Percentiles rank a stretch among this genome's conserved stretches.
Evolutionary conservation across 1,284 basidiomycete species (phyloP).

Genomic region (Leucoagaricus sp.): DNA sequence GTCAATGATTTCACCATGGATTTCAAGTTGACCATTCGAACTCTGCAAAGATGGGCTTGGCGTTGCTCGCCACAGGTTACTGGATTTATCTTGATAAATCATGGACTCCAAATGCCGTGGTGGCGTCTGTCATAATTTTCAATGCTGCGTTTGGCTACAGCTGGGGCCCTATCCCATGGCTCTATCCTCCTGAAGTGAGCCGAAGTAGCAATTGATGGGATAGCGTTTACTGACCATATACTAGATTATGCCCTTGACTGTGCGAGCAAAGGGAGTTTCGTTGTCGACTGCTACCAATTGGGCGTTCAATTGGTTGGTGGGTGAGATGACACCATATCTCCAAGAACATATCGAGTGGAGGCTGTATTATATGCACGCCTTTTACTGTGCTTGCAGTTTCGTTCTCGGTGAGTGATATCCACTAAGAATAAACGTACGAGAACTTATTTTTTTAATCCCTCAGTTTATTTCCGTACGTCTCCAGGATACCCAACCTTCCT

Average conservation of each 20-base stretch:
- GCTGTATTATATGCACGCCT: constrained; percentile 92
- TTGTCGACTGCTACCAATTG: constrained; percentile 77
- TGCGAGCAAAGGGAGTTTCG: constrained; percentile 91
- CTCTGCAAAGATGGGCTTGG: constrained; percentile 64
- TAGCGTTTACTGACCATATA: neutral
- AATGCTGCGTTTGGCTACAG: constrained; percentile 92
- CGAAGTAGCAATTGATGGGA: neutral
- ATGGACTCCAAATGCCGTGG: constrained; percentile 83
- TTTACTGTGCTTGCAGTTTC: constrained; percentile 87
- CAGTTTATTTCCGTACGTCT: constrained; percentile 68
- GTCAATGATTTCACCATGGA: neutral
- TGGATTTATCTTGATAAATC: constrained; percentile 90
- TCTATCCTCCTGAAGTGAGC: constrained; percentile 81
- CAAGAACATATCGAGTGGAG: constrained; percentile 90
- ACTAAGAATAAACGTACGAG: no score
- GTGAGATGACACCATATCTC: constrained; percentile 83
- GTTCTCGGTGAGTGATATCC: constrained; percentile 57
- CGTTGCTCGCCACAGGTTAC: constrained; percentile 76
- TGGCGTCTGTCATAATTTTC: constrained; percentile 88
- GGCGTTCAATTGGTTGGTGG: constrained; percentile 88
- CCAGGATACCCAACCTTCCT: neutral
- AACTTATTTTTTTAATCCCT: constrained; percentile 9
- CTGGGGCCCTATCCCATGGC: constrained; percentile 80
- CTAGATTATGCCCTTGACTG: constrained; percentile 86
- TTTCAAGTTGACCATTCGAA: neutral